These are phyloP conservation scores for Venturia aucupariae DNA, from an alignment of 2,329 filamentous ascomycete species.

Conservation along the genomic window DNA sequence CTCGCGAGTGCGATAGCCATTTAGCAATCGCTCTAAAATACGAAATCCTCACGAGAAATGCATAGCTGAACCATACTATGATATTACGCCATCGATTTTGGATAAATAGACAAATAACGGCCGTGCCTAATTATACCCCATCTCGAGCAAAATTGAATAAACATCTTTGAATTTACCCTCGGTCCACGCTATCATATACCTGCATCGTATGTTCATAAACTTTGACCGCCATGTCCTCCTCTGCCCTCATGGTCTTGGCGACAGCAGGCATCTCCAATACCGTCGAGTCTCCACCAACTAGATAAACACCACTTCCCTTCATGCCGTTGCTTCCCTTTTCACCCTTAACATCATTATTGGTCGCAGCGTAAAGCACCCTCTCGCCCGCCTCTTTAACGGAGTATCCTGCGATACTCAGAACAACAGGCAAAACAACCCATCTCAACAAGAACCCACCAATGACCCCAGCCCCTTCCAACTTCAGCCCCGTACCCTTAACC, in stretches of 20 bases:
- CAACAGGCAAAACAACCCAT: conserved; percentile 12
- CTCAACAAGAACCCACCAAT: conserved; percentile 8
- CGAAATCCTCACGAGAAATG: neutral
- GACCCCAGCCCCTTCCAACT: conserved; percentile 9
- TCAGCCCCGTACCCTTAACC: conserved; percentile 15
- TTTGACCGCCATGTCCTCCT: neutral
- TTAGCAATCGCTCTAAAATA: neutral
- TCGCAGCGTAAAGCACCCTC: conserved; percentile 22
- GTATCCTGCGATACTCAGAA: conserved; percentile 11
- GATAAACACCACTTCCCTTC: conserved; percentile 27
- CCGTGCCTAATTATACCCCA: too few relatives aligned
- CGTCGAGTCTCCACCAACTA: conserved; percentile 30
- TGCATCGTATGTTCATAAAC: conserved; percentile 2
- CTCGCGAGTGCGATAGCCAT: neutral
- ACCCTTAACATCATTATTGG: conserved; percentile 20
- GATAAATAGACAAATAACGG: too few relatives aligned
- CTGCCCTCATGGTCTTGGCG: conserved; percentile 21
- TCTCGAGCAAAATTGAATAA: too few relatives aligned
- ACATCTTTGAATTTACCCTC: too few relatives aligned
- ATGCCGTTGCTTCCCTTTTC: neutral
- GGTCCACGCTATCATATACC: neutral
- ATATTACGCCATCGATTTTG: too few relatives aligned
- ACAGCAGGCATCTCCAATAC: conserved; percentile 25
- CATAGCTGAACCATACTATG: neutral
- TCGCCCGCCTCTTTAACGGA: conserved; percentile 15